These are phyloP conservation scores for Torulaspora delbrueckii DNA, from an alignment of 805 yeast genomes.

Conservation along the genomic window DNA sequence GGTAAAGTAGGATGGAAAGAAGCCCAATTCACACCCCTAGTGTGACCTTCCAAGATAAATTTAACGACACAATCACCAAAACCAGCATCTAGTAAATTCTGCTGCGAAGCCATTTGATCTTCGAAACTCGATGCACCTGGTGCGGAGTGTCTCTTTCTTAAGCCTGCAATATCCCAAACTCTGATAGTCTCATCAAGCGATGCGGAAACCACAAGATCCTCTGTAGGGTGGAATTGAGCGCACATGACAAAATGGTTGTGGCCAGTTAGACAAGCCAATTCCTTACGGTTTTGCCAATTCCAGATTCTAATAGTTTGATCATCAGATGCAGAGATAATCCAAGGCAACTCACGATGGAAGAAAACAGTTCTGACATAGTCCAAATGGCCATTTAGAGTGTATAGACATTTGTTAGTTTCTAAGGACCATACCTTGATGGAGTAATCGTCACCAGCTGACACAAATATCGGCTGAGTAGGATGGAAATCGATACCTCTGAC, in stretches of 20 bases:
- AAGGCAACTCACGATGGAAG: slow-evolving; percentile 93
- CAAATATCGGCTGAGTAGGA: slow-evolving; percentile 96
- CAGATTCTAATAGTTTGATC: slow-evolving; percentile 98
- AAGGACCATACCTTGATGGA: slow-evolving; percentile 94
- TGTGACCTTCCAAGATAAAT: slow-evolving; percentile 95
- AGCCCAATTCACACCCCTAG: slow-evolving; percentile 98
- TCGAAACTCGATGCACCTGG: slow-evolving; percentile 47
- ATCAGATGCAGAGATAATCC: slow-evolving; percentile 94
- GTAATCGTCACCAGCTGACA: slow-evolving; percentile 96
- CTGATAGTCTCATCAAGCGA: slow-evolving; percentile 98
- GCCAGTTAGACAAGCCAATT: slow-evolving; percentile 94
- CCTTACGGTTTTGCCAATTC: slow-evolving; percentile 99
- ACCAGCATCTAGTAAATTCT: slow-evolving; percentile 80
- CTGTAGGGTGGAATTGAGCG: slow-evolving; percentile 94
- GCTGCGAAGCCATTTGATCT: slow-evolving; percentile 46
- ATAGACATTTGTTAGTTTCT: slow-evolving; percentile 83
- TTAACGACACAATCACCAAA: slow-evolving; percentile 96
- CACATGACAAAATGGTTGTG: slow-evolving; percentile 98
- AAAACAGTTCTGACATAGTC: slow-evolving; percentile 93
- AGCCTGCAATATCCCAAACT: slow-evolving; percentile 96
- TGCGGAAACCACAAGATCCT: slow-evolving; percentile 91
- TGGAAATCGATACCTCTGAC: slow-evolving; percentile 94
- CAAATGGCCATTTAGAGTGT: slow-evolving; percentile 87
- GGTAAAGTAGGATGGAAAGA: slow-evolving; percentile 96
- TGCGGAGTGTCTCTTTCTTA: slow-evolving; percentile 93